Evolutionary conservation across 257 asterid species (phyloP), one percentile per base, ranked within the genome.

Genomic region (Gardenia jasminoides): DNA sequence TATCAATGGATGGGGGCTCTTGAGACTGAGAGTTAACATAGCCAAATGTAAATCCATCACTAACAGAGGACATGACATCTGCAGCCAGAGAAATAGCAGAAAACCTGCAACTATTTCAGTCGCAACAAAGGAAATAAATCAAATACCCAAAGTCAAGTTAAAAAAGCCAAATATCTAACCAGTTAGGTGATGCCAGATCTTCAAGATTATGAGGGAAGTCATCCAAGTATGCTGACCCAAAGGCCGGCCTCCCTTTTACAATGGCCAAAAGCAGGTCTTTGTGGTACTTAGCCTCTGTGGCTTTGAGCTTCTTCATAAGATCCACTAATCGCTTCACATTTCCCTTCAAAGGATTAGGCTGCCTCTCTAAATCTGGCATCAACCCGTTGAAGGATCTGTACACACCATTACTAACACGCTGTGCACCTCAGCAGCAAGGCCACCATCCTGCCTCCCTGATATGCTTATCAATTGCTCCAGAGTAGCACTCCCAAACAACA

Each of bases 401-500:
- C 98, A 95, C 67, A 86, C 98, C 83, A 56, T 83, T 82, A 90
- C 61, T 84, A 94, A 83, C 81, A 94, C 90, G 58, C 76, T 79
- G 48, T 90, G 88, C 15, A 95, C 79, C 77, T 87, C 91, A 12
- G 91, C 91, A 72, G 91, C 94, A 73, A 84, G 80, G 47, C 82
- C 90, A 44, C 87, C 91, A 79, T 83, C 90, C n/a, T 80, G 84
- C 85, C 87, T 86, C 82, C 94, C 97, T 0, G 96, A 90, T 88
- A 95, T 87, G 67, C 83, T 81, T 62, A 84, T 85, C 85, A 95
- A 83, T 82, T 95, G 94, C 91, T 95, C 96, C 90, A 95, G 76
- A 54, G 97, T 93, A 78, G 89, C 93, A 64, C 93, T 95, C 71
- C 99, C 99, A 71, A 94, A 95, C 86, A 95, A 84, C 85, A 93